Evolutionary conservation across 768 basidiomycete genomes (phyloP).

Genomic region (Macrolepiota fuliginosa): DNA sequence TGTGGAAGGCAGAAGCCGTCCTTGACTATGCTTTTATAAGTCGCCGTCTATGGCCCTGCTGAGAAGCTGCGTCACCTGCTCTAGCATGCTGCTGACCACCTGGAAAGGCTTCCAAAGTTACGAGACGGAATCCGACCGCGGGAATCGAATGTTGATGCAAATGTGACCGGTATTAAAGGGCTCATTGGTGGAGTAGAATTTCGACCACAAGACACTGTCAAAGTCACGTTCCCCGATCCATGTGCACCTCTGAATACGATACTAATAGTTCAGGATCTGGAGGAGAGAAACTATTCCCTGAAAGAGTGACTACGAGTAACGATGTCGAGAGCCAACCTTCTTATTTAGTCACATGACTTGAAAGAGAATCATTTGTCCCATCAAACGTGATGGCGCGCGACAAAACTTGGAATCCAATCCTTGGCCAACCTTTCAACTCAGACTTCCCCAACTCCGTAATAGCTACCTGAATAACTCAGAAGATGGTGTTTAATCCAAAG

Average conservation of each 20-base stretch:
- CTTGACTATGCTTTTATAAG: background rate
- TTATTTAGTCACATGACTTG: background rate
- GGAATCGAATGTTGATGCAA: background rate
- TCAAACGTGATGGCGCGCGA: no score
- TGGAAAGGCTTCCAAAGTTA: background rate
- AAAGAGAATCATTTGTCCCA: background rate
- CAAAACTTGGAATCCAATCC: no score
- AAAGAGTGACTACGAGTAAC: no score
- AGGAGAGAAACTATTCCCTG: no score
- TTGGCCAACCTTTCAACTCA: no score
- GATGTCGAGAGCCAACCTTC: background rate
- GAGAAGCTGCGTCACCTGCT: slow-evolving; percentile 2
- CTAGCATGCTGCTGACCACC: background rate
- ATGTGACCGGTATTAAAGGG: background rate
- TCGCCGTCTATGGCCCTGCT: background rate
- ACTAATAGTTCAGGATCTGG: background rate
- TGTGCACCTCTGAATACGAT: background rate
- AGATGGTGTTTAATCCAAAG: background rate
- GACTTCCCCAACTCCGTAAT: background rate
- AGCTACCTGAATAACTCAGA: background rate
- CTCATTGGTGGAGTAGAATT: background rate
- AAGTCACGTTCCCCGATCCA: no score
- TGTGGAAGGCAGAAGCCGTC: background rate
- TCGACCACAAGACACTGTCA: background rate
- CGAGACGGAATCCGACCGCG: background rate